phyloP scores from a whole-genome alignment of 2,329 filamentous ascomycete species.

The Intubia oerlemansii region DNA sequence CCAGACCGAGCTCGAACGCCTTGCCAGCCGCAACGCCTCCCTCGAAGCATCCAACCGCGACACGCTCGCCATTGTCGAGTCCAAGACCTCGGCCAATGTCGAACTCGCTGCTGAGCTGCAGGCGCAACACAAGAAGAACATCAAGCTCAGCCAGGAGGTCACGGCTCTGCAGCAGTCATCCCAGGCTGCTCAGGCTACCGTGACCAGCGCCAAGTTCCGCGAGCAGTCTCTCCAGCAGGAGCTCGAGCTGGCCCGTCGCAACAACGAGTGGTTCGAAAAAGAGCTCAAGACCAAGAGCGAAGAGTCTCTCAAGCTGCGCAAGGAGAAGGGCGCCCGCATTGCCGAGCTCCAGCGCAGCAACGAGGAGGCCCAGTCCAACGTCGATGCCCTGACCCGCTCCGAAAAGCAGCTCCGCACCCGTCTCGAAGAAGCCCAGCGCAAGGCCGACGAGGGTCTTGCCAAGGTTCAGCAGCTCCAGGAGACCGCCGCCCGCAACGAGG shows the following conservation, averaged over 20 bases:
- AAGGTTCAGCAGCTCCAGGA: slow-evolving; percentile 76
- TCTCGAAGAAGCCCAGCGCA: slow-evolving; percentile 65
- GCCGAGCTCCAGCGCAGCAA: slow-evolving; percentile 72
- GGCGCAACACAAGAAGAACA: slow-evolving; percentile 69
- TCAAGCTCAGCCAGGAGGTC: slow-evolving; percentile 67
- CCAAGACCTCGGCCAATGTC: slow-evolving; percentile 73
- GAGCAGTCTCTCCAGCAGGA: slow-evolving; percentile 84
- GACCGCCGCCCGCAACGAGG: slow-evolving; percentile 58
- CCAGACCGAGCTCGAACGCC: slow-evolving; percentile 49
- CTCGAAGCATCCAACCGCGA: slow-evolving; percentile 87
- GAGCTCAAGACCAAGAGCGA: slow-evolving; percentile 80
- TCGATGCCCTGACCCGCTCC: slow-evolving; percentile 58
- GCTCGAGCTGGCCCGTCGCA: slow-evolving; percentile 68
- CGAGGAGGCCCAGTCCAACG: slow-evolving; percentile 59
- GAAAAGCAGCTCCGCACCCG: slow-evolving; percentile 65
- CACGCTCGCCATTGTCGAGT: slow-evolving; percentile 70
- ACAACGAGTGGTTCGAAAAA: slow-evolving; percentile 80
- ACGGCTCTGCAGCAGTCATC: slow-evolving; percentile 63
- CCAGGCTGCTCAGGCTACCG: slow-evolving; percentile 60
- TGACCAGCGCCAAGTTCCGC: slow-evolving; percentile 67
- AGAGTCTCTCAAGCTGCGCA: slow-evolving; percentile 76
- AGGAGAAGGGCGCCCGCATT: slow-evolving; percentile 82
- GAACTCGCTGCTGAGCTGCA: slow-evolving; percentile 70
- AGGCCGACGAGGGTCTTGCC: slow-evolving; percentile 63
- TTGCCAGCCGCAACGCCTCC: slow-evolving; percentile 65